Base-by-base conservation (phyloP, 495 filamentous ascomycete genomes). In the Aspergillus asperescens region DNA sequence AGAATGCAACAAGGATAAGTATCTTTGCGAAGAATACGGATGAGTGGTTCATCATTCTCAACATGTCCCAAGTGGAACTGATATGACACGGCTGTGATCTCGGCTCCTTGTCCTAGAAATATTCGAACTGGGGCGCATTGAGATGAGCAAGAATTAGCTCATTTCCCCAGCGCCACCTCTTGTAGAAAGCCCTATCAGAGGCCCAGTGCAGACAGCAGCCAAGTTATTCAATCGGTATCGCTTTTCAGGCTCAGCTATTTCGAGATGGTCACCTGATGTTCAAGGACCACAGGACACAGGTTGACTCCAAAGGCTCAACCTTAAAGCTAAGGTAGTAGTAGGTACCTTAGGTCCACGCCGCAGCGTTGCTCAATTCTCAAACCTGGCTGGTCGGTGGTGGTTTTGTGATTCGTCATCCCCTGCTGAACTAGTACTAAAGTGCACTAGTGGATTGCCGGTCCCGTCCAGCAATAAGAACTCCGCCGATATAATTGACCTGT, bases 371-470 rank as follows among this genome's bases (percentile, higher is more conserved):
- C 7, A 19, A 32, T 63, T 50, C 50, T 58, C 37, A 49, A 65
- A 35, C 50, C 47, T 61, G 54, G 69, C 65, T 69, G 58, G 69
- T 55, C 41, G 61, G 23, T 37, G 41, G 19, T 42, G 12, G n/a
- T 25, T 23, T 13, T 6, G 53, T 38, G 62, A 71, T 68, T 73
- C 70, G 66, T 73, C 70, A 71, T 70, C 70, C 29, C 18, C 5
- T 1, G n/a, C 12, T 7, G 27, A 48, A 32, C 54, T 52, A 52
- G 32, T 22, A 39, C 50, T 25, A 45, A 28, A 31, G 5, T 16
- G 27, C 16, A 22, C 23, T 32, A 41, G 35, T 31, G 15, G 1
- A 15, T 20, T 29, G 24, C 40, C 23, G 6, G 23, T 27, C 22
- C 40, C 2, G 16, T n/a, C 24, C 24, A 13, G 19, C 7, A 44